These are phyloP conservation scores for Annona squamosa DNA, from an alignment of 164 flowering plant genomes.

Conservation along the genomic window DNA sequence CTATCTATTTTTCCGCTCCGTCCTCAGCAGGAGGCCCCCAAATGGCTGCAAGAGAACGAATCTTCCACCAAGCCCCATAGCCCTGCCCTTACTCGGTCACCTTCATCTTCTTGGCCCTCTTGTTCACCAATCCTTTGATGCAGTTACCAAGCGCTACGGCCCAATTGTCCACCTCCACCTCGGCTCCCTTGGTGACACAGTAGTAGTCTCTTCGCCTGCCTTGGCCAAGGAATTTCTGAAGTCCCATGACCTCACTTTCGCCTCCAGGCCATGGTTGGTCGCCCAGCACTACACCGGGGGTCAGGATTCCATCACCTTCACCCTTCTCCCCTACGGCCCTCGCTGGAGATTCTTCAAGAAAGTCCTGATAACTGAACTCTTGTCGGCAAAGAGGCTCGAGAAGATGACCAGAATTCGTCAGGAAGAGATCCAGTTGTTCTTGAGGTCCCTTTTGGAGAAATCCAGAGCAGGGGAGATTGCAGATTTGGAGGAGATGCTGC, in stretches of 20 bases:
- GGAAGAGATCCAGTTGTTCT: constrained; percentile 24
- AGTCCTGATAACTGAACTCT: constrained; percentile 35
- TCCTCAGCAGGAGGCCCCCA: neutral
- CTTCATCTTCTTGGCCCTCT: constrained; percentile 41
- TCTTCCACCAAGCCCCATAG: constrained; percentile 31
- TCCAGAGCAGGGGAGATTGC: constrained; percentile 21
- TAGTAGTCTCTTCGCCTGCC: constrained; percentile 36
- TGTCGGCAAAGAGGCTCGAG: constrained; percentile 27
- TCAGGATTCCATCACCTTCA: constrained; percentile 39
- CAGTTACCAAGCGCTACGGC: constrained; percentile 30
- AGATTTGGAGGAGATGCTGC: constrained; percentile 28
- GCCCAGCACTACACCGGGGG: constrained; percentile 40
- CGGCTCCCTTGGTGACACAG: constrained; percentile 31
- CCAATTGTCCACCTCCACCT: constrained; percentile 42
- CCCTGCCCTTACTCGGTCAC: constrained; percentile 40
- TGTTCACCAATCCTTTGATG: constrained; percentile 37
- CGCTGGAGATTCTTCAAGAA: constrained; percentile 58
- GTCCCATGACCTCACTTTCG: constrained; percentile 37
- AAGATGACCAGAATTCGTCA: constrained; percentile 19
- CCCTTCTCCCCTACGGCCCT: constrained; percentile 38
- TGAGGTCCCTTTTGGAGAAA: constrained; percentile 16
- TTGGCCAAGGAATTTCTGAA: constrained; percentile 34
- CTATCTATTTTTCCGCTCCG: neutral
- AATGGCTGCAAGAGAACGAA: neutral
- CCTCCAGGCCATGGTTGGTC: constrained; percentile 33